phyloP scores from a whole-genome alignment of 2,329 filamentous ascomycete species.

The Penicillium sp. region DNA sequence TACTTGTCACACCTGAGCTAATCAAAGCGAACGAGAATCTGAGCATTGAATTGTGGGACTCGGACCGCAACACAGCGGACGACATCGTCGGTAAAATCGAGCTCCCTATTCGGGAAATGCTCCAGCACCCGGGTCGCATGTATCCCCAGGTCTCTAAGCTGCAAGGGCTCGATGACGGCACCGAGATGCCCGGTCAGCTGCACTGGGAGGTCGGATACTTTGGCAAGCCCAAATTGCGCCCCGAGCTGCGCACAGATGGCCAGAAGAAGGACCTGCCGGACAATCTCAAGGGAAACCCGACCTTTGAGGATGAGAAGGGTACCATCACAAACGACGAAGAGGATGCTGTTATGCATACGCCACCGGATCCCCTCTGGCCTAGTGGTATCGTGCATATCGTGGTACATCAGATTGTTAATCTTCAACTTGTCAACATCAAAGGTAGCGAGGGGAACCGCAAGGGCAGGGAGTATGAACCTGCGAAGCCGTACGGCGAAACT shows the following conservation, averaged over 20 bases:
- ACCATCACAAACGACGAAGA: constrained; percentile 71
- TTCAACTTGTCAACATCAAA: constrained; percentile 89
- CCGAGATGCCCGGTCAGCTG: constrained; percentile 86
- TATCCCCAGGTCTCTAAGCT: constrained; percentile 85
- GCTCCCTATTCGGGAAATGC: constrained; percentile 90
- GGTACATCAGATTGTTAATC: constrained; percentile 91
- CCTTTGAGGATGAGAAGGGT: constrained; percentile 87
- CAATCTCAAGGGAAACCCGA: constrained; percentile 69
- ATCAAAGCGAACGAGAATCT: constrained; percentile 93
- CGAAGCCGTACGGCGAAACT: constrained; percentile 78
- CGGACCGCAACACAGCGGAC: constrained; percentile 86
- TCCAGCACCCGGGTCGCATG: constrained; percentile 91
- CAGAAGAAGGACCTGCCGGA: constrained; percentile 77
- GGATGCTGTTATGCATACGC: constrained; percentile 84
- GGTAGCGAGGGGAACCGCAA: constrained; percentile 80
- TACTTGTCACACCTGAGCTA: constrained; percentile 83
- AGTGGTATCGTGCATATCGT: constrained; percentile 84
- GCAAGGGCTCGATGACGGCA: constrained; percentile 77
- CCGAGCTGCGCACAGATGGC: constrained; percentile 81
- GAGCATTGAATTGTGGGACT: constrained; percentile 95
- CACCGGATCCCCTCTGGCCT: constrained; percentile 94
- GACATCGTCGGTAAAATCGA: constrained; percentile 96
- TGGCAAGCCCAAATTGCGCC: constrained; percentile 83
- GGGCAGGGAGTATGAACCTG: constrained; percentile 85
- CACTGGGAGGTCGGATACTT: constrained; percentile 98